Evolutionary conservation across 2,329 filamentous ascomycete species (phyloP).

Genomic region (Phaeosphaeriaceae sp.): DNA sequence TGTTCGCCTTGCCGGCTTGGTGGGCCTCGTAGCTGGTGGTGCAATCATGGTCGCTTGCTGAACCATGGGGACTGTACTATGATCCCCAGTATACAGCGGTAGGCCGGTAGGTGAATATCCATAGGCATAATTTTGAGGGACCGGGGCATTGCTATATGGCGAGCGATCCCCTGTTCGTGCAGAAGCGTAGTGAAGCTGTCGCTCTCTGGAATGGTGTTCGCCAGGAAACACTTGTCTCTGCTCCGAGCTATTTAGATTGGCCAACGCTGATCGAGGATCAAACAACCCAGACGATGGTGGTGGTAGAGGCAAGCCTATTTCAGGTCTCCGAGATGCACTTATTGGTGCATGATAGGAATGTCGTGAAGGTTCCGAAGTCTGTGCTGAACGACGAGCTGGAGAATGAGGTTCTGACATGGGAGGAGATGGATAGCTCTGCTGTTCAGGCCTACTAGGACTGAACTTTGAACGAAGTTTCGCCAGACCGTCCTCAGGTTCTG

Average conservation of each 20-base stretch:
- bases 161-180: slow-evolving; percentile 33
- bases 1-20: slow-evolving; percentile 54
- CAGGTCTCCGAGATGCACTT: slow-evolving; percentile 30
- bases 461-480: slow-evolving; percentile 42
- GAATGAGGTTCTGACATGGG: slow-evolving; percentile 60
- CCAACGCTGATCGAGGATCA: slow-evolving; percentile 30
- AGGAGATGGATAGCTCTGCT: slow-evolving; percentile 55
- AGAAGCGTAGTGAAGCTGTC: slow-evolving; percentile 34
- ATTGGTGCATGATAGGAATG: slow-evolving; percentile 34
- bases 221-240: slow-evolving; percentile 41
- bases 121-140: slow-evolving; percentile 38
- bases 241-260: slow-evolving; percentile 24
- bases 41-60: slow-evolving; percentile 42
- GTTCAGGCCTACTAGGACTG: slow-evolving; percentile 45
- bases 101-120: slow-evolving; percentile 32
- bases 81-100: slow-evolving; percentile 33
- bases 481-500: slow-evolving; percentile 45
- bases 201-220: slow-evolving; percentile 31
- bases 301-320: slow-evolving; percentile 31
- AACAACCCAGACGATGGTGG: slow-evolving; percentile 32
- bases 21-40: slow-evolving; percentile 37
- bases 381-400: slow-evolving; percentile 47
- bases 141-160: slow-evolving; percentile 29
- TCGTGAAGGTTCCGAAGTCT: slow-evolving; percentile 40
- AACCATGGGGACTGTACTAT: slow-evolving; percentile 37